These are phyloP conservation scores for Candida maltosa DNA, from an alignment of 805 yeast species.

Conservation along the genomic window DNA sequence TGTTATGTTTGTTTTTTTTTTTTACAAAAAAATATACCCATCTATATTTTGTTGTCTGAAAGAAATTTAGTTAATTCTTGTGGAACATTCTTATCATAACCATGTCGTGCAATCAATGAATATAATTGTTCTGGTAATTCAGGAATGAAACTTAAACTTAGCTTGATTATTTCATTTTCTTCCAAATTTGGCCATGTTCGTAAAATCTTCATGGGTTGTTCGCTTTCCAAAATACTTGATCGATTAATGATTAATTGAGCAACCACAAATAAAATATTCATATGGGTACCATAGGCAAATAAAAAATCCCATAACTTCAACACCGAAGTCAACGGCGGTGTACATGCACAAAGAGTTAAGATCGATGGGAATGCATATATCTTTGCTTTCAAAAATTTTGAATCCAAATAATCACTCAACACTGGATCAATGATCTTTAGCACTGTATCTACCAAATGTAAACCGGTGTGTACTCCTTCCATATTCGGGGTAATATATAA, in stretches of 20 bases:
- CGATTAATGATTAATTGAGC: conserved; percentile 78
- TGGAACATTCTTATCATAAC: conserved; percentile 48
- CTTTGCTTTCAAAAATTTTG: conserved; percentile 74
- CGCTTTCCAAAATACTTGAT: conserved; percentile 52
- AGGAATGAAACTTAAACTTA: conserved; percentile 77
- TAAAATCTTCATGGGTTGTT: conserved; percentile 71
- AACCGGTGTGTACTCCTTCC: conserved; percentile 79
- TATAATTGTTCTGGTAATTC: conserved; percentile 67
- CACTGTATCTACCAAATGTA: conserved; percentile 68
- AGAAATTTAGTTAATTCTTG: conserved; percentile 24
- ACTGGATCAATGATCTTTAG: conserved; percentile 71
- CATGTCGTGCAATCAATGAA: conserved; percentile 60
- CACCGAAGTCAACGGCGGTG: conserved; percentile 77
- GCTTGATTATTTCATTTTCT: conserved; percentile 70
- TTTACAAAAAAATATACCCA: conserved; percentile 1
- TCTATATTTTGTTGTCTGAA: conserved; percentile 7
- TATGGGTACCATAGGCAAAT: conserved; percentile 86
- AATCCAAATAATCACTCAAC: conserved; percentile 53
- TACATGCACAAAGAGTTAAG: conserved; percentile 81
- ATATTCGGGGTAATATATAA: conserved; percentile 73
- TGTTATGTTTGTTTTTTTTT: neutral
- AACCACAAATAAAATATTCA: conserved; percentile 79
- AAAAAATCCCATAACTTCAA: conserved; percentile 84
- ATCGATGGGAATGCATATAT: conserved; percentile 85
- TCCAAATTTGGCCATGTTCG: conserved; percentile 71